These are phyloP conservation scores for Globisporangium splendens DNA, from an alignment of 352 stramenopile species.

Conservation along the genomic window DNA sequence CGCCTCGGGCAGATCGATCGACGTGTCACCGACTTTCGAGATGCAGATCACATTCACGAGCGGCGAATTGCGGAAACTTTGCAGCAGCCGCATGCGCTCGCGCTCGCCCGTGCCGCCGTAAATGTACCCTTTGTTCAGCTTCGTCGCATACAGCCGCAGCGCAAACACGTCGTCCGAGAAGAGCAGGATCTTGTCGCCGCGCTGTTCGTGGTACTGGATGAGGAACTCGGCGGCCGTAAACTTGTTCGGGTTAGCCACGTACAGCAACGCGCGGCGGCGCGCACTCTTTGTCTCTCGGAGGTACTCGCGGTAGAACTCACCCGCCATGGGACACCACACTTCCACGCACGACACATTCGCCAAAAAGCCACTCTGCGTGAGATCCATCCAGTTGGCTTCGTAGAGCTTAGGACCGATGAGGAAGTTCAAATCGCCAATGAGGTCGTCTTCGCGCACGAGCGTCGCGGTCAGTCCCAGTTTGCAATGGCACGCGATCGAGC, in stretches of 20 bases:
- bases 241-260: slow-evolving; percentile 99
- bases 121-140: slow-evolving; percentile 92
- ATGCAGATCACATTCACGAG: slow-evolving; percentile 90
- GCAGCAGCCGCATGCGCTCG: slow-evolving; percentile 84
- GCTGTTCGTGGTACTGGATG: slow-evolving; percentile 96
- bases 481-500: slow-evolving; percentile 94
- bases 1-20: slow-evolving; percentile 98
- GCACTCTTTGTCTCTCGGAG: slow-evolving; percentile 85
- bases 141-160: slow-evolving; percentile 92
- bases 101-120: slow-evolving; percentile 96
- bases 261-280: slow-evolving; percentile 93
- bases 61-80: slow-evolving; percentile 81
- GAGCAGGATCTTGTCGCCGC: slow-evolving; percentile 98
- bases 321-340: slow-evolving; percentile 99
- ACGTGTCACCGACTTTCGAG: slow-evolving; percentile 97
- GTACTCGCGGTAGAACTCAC: slow-evolving; percentile 95
- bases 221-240: slow-evolving; percentile 95
- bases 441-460: slow-evolving; percentile 98
- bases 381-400: slow-evolving; percentile 99
- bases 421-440: slow-evolving; percentile 99
- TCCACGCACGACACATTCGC: slow-evolving; percentile 98
- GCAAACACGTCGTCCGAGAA: slow-evolving; percentile 99
- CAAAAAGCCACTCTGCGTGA: slow-evolving; percentile 96
- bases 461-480: slow-evolving; percentile 98
- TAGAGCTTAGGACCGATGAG: slow-evolving; percentile 97